phyloP scores from a whole-genome alignment of 73 alveolate genomes.

The Tetrahymena thermophila region DNA sequence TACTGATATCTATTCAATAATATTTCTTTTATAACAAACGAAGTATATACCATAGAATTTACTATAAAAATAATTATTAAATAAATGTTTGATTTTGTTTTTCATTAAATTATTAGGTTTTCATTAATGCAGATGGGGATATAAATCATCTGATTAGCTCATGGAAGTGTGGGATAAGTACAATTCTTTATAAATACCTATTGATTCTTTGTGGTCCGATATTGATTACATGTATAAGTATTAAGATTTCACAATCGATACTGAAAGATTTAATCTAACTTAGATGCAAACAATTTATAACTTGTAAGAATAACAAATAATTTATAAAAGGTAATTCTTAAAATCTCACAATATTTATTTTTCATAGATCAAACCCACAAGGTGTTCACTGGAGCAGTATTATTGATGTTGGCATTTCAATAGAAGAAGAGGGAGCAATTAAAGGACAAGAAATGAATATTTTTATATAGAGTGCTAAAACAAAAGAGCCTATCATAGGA shows the following conservation, averaged over 20 bases:
- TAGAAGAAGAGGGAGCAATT: slow-evolving; percentile 24
- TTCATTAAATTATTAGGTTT: slow-evolving; percentile 51
- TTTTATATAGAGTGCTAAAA: slow-evolving; percentile 29
- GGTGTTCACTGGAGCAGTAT: slow-evolving; percentile 76
- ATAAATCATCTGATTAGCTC: slow-evolving; percentile 40
- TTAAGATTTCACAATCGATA: slow-evolving; percentile 73
- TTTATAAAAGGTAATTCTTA: too few relatives aligned
- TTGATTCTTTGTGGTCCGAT: slow-evolving; percentile 95
- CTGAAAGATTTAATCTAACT: slow-evolving; percentile 7
- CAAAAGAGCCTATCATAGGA: slow-evolving; percentile 48
- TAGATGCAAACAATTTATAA: slow-evolving; percentile 31
- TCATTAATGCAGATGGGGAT: slow-evolving; percentile 97
- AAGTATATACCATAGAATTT: not conserved
- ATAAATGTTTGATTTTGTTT: not conserved
- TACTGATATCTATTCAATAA: too few relatives aligned
- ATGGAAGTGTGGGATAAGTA: slow-evolving; percentile 64
- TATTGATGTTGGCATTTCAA: slow-evolving; percentile 87
- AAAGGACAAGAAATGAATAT: slow-evolving; percentile 50
- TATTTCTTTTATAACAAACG: not conserved
- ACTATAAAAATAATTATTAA: not conserved
- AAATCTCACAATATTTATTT: not conserved
- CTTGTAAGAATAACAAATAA: slow-evolving; percentile 20
- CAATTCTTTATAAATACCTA: slow-evolving; percentile 64
- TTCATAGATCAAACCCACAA: slow-evolving; percentile 39
- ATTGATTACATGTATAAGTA: slow-evolving; percentile 87